phyloP scores from a whole-genome alignment of 306 rosid genomes.

The Prinsepia uniflora region DNA sequence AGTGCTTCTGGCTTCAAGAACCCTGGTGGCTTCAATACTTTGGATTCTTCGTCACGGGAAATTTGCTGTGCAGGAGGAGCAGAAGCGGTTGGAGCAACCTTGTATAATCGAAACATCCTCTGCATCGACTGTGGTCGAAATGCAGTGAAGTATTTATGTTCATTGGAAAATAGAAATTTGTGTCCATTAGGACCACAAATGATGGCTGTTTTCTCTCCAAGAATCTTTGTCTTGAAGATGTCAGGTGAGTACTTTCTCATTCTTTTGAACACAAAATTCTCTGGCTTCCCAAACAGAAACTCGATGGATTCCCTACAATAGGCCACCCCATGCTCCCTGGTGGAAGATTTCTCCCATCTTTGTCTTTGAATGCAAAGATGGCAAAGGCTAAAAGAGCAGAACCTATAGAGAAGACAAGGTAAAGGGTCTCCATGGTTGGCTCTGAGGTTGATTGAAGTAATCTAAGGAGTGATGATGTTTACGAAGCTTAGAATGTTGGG shows the following conservation, averaged over 20 bases:
- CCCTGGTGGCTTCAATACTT: slow-evolving; percentile 25
- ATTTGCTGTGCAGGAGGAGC: not conserved
- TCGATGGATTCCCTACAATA: slow-evolving; percentile 39
- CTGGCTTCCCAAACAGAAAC: slow-evolving; percentile 35
- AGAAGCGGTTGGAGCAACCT: not conserved
- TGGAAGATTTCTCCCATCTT: slow-evolving; percentile 32
- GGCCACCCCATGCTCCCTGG: slow-evolving; percentile 58
- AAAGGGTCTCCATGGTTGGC: slow-evolving; percentile 21
- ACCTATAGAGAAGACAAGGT: slow-evolving; percentile 4
- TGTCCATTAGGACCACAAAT: slow-evolving; percentile 44
- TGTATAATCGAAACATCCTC: slow-evolving; percentile 21
- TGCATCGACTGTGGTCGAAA: slow-evolving; percentile 23
- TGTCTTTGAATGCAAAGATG: slow-evolving; percentile 19
- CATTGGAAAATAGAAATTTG: slow-evolving; percentile 44
- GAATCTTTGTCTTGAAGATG: slow-evolving; percentile 40
- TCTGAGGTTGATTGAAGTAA: not conserved
- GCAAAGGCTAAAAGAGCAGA: slow-evolving; percentile 19
- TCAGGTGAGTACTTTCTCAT: slow-evolving; percentile 33
- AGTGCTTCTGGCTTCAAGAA: slow-evolving; percentile 50
- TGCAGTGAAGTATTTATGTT: slow-evolving; percentile 39
- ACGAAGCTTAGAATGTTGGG: not conserved
- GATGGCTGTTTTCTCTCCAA: slow-evolving; percentile 48
- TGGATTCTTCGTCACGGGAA: slow-evolving; percentile 8
- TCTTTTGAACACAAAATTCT: slow-evolving; percentile 34
- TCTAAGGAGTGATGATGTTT: not conserved